Evolutionary conservation across 2,329 filamentous ascomycete genomes (phyloP).

Genomic region (Zalaria obscura): DNA sequence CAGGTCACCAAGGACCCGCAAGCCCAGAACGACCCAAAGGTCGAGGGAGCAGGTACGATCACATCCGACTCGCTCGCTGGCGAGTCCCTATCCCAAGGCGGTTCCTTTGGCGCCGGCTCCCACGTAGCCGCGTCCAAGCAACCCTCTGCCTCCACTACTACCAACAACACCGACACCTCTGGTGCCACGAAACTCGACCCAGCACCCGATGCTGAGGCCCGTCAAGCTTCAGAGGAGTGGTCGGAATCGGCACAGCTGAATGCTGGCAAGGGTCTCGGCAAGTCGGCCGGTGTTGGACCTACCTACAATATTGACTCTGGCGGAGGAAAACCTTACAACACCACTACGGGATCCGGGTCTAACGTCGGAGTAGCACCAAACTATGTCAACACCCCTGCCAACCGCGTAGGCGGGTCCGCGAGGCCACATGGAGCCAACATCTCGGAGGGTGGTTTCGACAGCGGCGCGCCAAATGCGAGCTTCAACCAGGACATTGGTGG

Average conservation of each 20-base stretch:
- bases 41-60: constrained; percentile 51
- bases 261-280: constrained; percentile 22
- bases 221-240: constrained; percentile 27
- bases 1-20: constrained; percentile 35
- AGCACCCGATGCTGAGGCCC: constrained; percentile 29
- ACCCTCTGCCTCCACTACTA: constrained; percentile 37
- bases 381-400: background rate
- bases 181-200: constrained; percentile 36
- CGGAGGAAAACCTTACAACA: background rate
- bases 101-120: constrained; percentile 47
- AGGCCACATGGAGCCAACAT: constrained; percentile 39
- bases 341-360: background rate
- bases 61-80: constrained; percentile 59
- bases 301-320: constrained; percentile 14
- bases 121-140: constrained; percentile 36
- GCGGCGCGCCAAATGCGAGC: constrained; percentile 31
- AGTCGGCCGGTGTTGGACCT: constrained; percentile 19
- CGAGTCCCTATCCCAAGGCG: constrained; percentile 49
- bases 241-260: constrained; percentile 24
- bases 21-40: constrained; percentile 34
- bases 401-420: constrained; percentile 12
- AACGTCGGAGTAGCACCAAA: background rate
- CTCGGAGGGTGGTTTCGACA: constrained; percentile 31
- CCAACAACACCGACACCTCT: constrained; percentile 42
- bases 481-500: constrained; percentile 39